Evolutionary conservation across 2,329 filamentous ascomycete genomes (phyloP), one percentile per base, ranked within the genome.

Genomic region (Verticillium dahliae): DNA sequence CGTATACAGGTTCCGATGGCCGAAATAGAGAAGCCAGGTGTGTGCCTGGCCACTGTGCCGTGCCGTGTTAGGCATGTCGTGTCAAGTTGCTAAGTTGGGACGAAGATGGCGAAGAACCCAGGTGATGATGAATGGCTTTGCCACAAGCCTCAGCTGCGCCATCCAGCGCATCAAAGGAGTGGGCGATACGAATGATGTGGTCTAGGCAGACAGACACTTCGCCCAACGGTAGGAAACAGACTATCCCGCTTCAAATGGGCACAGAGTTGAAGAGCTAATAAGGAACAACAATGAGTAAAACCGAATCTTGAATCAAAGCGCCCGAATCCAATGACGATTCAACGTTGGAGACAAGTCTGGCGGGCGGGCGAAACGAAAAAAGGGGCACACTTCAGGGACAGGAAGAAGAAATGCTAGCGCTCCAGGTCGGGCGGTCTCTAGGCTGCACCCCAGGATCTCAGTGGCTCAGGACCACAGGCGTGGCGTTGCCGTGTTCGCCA

Each of bases 21-120:
- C 10, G 22, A 11, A 9, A n/a, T 52, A 13, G 6, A 18, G n/a
- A 22, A 7, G 45, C 11, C 13, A 18, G 45, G 7, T 18, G 45
- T 52, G 45, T 52, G 45, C 22, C 45, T 52, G 45, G 45, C 18
- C 45, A 27, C 7, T 22, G 39, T 41, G 15, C 39, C 14, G 39
- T 15, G 45, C 22, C 22, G 18, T 22, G 18, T 3, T 22, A 6
- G 45, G 39, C 39, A 9, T 27, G 18, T 52, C 45, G 76, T 77
- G 22, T 52, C 4, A 68, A 70, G 56, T 58, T 79, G 0, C 0
- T 77, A 1, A 27, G 65, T 1, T 76, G 73, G 72, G 67, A 74
- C 0, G 69, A 72, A 0, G 65, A 76, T 33, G 41, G 62, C 1
- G 69, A 78, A 13, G 76, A 52, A n/a, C 39, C 39, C 39, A 45